Conservation (phyloP, 306 rosid species). For the Fragaria nilgerrensis region DNA sequence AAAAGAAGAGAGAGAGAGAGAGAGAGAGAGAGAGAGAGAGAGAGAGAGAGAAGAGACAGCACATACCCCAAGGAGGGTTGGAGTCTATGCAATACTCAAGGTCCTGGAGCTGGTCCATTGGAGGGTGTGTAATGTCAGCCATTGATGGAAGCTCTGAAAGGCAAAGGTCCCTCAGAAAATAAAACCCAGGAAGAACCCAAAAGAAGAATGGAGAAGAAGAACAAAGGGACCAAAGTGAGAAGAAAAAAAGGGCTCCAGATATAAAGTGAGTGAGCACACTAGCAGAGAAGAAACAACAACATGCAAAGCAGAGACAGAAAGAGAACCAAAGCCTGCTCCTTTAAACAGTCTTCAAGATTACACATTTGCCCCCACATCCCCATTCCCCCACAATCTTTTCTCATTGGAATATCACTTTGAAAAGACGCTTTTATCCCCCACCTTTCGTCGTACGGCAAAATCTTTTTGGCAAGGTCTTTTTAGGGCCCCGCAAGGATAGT, state of each 20-base stretch:
- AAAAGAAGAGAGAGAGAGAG: neutral
- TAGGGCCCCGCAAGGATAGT: constrained; percentile 13
- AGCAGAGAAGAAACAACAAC: constrained; percentile 34
- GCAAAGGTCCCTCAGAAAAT: constrained; percentile 17
- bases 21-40: neutral
- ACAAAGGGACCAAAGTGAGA: constrained; percentile 39
- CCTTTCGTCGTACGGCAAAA: constrained; percentile 23
- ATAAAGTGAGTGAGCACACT: constrained; percentile 50
- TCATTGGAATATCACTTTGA: neutral
- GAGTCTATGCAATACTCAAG: constrained; percentile 98
- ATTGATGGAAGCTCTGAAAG: constrained; percentile 52
- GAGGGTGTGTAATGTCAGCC: constrained; percentile 92
- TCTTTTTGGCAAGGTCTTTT: neutral
- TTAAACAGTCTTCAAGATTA: constrained; percentile 15
- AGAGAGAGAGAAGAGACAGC: neutral
- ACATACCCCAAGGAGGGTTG: constrained; percentile 93
- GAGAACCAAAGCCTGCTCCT: constrained; percentile 24
- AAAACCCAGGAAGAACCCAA: constrained; percentile 29
- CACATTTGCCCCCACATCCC: constrained; percentile 27
- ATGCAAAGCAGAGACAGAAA: constrained; percentile 36
- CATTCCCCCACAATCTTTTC: neutral
- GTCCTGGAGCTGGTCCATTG: constrained; percentile 99
- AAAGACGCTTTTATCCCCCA: neutral
- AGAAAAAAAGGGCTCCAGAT: constrained; percentile 33
- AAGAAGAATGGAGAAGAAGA: constrained; percentile 33